A percentile compares a stretch with the other conserved stretches of the same genome.
phyloP scores from a whole-genome alignment of 345 rosid species.

The Rhodamnia rubescens region DNA sequence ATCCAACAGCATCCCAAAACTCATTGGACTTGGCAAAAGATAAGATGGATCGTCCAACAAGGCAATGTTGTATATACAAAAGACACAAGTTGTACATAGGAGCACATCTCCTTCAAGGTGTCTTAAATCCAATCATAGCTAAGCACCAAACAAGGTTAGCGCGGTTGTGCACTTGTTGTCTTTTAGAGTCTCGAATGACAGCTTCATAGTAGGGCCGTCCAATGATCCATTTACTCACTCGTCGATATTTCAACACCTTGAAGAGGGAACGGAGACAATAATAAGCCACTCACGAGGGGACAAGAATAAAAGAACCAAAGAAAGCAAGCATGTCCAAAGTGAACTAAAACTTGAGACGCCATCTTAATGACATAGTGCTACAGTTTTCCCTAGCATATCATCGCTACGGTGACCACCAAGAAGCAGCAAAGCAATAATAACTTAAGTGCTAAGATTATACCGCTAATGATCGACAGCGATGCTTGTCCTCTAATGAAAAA shows the following conservation, averaged over 20 bases:
- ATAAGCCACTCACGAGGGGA: background rate
- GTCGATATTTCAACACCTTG: background rate
- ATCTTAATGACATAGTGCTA: background rate
- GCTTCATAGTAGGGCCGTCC: background rate
- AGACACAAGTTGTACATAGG: background rate
- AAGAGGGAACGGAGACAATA: background rate
- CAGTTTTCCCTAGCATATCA: background rate
- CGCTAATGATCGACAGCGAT: background rate
- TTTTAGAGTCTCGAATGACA: background rate
- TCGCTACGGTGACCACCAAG: background rate
- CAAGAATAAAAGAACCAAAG: background rate
- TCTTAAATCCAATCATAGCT: background rate
- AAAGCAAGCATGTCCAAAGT: background rate
- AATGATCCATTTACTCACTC: background rate
- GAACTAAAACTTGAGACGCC: background rate
- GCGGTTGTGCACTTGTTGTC: background rate
- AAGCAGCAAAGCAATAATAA: background rate
- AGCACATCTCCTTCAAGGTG: background rate
- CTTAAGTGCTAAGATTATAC: background rate
- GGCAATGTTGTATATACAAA: background rate
- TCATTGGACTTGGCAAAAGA: background rate
- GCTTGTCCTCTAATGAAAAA: background rate
- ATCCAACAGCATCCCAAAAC: background rate
- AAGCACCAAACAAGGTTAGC: background rate
- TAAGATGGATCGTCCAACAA: background rate